phyloP scores from a whole-genome alignment of 2,329 filamentous ascomycete species.

The Hypocreales sp. region DNA sequence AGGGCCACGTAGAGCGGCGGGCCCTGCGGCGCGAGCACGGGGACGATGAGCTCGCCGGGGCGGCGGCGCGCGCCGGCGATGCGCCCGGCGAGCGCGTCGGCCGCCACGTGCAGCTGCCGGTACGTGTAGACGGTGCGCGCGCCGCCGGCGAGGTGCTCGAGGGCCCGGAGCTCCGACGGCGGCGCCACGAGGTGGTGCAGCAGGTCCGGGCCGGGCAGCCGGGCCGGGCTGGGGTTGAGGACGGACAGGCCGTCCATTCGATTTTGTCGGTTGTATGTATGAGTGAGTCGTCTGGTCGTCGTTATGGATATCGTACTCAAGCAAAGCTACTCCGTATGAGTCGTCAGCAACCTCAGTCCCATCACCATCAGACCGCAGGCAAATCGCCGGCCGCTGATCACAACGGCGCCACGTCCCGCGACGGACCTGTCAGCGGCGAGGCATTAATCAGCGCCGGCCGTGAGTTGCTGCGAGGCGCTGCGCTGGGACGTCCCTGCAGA shows the following conservation, averaged over 20 bases:
- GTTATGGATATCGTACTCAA: too few species aligned
- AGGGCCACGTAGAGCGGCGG: slow-evolving; percentile 63
- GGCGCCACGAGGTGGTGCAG: slow-evolving; percentile 45
- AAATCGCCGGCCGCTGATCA: too few species aligned
- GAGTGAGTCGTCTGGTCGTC: too few species aligned
- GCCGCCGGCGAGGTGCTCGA: slow-evolving; percentile 15
- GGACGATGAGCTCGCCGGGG: slow-evolving; percentile 39
- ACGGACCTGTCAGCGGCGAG: slow-evolving; percentile 15
- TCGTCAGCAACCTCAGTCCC: too few species aligned
- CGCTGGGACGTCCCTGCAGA: too few species aligned
- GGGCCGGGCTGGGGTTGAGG: slow-evolving; percentile 25
- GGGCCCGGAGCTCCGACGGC: slow-evolving; percentile 10
- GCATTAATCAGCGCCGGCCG: slow-evolving; percentile 18
- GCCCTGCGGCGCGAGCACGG: slow-evolving; percentile 63
- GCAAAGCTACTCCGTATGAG: too few species aligned
- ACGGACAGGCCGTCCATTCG: slow-evolving; percentile 20
- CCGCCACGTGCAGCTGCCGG: slow-evolving; percentile 39
- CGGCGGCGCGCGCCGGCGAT: slow-evolving; percentile 16
- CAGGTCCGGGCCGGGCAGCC: slow-evolving; percentile 26
- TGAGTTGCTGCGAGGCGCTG: too few species aligned
- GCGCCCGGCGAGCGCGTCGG: slow-evolving; percentile 37
- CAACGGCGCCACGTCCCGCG: too few species aligned
- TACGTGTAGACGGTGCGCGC: slow-evolving; percentile 38
- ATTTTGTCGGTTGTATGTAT: too few species aligned
- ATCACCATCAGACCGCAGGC: too few species aligned